These are phyloP conservation scores for Aphelidium insulamus DNA, from an alignment of 371 early-diverging fungal genomes.

Conservation along the genomic window DNA sequence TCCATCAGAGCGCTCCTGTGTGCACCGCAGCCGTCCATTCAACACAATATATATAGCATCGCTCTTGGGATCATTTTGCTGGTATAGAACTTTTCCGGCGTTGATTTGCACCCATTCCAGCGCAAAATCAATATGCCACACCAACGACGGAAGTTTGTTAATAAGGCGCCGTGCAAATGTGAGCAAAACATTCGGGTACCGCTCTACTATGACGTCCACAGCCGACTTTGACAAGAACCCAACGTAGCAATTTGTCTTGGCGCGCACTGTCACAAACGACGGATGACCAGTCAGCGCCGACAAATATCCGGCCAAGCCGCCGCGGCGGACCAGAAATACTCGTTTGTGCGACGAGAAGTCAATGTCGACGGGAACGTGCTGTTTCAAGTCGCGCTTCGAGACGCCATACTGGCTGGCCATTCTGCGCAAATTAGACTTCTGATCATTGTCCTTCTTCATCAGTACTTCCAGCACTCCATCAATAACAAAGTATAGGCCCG, in stretches of 20 bases:
- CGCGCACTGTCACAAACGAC: constrained; percentile 59
- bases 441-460: constrained; percentile 19
- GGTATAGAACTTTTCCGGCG: constrained; percentile 76
- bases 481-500: constrained; percentile 76
- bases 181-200: constrained; percentile 53
- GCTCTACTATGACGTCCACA: constrained; percentile 61
- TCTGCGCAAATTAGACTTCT: too few species aligned
- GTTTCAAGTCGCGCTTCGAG: too few species aligned
- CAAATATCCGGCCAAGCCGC: constrained; percentile 77
- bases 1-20: constrained; percentile 34
- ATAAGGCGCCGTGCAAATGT: constrained; percentile 73
- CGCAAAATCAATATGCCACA: constrained; percentile 78
- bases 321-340: constrained; percentile 48
- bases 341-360: constrained; percentile 12
- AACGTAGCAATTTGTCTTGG: constrained; percentile 54
- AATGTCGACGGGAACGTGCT: constrained; percentile 12
- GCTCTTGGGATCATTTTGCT: constrained; percentile 48
- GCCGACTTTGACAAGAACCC: constrained; percentile 60
- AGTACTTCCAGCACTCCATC: constrained; percentile 68
- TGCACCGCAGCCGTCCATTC: constrained; percentile 76
- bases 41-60: constrained; percentile 80
- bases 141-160: constrained; percentile 32
- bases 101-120: constrained; percentile 86
- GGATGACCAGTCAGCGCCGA: constrained; percentile 73
- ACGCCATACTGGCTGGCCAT: too few species aligned